A percentile compares a stretch with the other conserved stretches of the same genome.
Conservation (phyloP, 179 eudicot species). For the Beta lomatogona region DNA sequence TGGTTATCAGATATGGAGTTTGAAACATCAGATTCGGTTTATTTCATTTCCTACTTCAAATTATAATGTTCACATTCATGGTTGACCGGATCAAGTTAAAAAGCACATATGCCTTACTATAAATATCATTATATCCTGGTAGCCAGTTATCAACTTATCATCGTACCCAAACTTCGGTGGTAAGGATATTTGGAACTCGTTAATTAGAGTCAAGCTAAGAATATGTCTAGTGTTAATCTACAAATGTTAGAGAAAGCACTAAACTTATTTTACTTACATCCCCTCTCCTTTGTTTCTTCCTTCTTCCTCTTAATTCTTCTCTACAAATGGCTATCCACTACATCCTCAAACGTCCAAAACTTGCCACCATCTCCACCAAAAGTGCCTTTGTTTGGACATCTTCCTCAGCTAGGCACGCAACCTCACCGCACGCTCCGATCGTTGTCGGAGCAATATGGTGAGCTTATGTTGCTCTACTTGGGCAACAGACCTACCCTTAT, state of each 20-base stretch:
- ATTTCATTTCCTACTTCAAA: too few relatives aligned
- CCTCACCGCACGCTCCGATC: constrained; percentile 34
- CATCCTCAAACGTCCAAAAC: background rate
- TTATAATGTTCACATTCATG: too few relatives aligned
- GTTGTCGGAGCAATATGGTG: constrained; percentile 38
- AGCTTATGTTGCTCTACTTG: constrained; percentile 39
- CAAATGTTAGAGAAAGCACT: constrained; percentile 8
- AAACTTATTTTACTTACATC: background rate
- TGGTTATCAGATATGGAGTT: too few relatives aligned
- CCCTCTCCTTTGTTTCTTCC: background rate
- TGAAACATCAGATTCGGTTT: too few relatives aligned
- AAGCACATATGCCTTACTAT: too few relatives aligned
- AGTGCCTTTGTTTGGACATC: constrained; percentile 25
- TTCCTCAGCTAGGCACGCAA: constrained; percentile 15
- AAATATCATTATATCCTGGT: too few relatives aligned
- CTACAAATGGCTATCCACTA: constrained; percentile 9
- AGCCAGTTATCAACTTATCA: too few relatives aligned
- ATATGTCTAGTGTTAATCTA: background rate
- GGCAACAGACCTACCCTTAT: constrained; percentile 33
- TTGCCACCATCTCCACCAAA: constrained; percentile 26
- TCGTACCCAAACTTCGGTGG: too few relatives aligned
- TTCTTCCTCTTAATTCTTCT: constrained; percentile 12
- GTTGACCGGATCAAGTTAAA: too few relatives aligned
- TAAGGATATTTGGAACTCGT: too few relatives aligned
- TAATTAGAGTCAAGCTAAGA: background rate